Evolutionary conservation across 2,329 filamentous ascomycete species (phyloP).

Genomic region (Alternaria angustiovoidea): DNA sequence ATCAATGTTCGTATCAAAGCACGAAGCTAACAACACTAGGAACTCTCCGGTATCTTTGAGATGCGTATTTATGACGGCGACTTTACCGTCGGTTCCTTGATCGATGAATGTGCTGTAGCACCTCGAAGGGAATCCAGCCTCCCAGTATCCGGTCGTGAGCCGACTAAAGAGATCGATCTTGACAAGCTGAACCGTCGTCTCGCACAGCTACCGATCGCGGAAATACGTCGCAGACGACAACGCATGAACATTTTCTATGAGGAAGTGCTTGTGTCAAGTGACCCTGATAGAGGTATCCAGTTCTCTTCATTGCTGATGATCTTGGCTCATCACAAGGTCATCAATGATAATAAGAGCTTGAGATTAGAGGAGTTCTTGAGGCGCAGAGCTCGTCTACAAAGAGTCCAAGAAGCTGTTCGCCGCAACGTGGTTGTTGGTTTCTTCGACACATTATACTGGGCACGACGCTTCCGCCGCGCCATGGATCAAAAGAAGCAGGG

Average conservation of each 20-base stretch:
- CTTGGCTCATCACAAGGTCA: constrained; percentile 97
- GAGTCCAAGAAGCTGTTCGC: constrained; percentile 93
- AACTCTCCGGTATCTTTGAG: constrained; percentile 93
- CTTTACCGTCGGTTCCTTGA: constrained; percentile 83
- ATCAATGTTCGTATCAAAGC: neutral
- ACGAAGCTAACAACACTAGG: constrained; percentile 49
- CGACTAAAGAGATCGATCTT: constrained; percentile 68
- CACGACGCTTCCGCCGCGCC: constrained; percentile 79
- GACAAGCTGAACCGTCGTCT: constrained; percentile 77
- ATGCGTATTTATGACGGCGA: constrained; percentile 96
- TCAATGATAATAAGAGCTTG: constrained; percentile 95
- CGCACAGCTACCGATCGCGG: constrained; percentile 73
- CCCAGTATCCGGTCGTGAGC: constrained; percentile 53
- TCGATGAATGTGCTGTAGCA: constrained; percentile 80
- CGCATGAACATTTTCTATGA: constrained; percentile 96
- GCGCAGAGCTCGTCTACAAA: constrained; percentile 86
- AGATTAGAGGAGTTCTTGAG: constrained; percentile 93
- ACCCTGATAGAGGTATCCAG: constrained; percentile 86
- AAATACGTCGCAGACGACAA: constrained; percentile 76
- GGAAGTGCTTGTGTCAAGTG: constrained; percentile 91
- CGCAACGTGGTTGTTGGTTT: constrained; percentile 91
- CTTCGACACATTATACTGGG: constrained; percentile 93
- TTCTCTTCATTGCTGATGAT: constrained; percentile 96
- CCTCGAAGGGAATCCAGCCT: constrained; percentile 59
- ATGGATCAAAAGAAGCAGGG: constrained; percentile 74